Base-by-base conservation (phyloP, 441 rosid genomes). In the Caryocar brasiliense region DNA sequence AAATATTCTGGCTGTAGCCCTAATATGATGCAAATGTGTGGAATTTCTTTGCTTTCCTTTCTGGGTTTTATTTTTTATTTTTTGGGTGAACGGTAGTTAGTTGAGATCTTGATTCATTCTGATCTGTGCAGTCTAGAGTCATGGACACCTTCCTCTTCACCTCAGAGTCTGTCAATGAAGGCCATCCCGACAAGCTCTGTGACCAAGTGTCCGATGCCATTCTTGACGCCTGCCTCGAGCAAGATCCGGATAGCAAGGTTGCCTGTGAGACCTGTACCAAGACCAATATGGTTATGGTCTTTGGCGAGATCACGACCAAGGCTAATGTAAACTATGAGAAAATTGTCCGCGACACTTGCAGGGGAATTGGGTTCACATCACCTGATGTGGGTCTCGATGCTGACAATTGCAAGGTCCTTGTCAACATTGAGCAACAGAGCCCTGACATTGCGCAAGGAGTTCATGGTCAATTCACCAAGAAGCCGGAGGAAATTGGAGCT, bases 281-380 rank as follows among this genome's bases (percentile, higher is more conserved):
- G 76, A 84, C 88, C n/a, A 84, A 84, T 26, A 80, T 84, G 93
- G 93, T 79, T 19, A 84, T 84, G 93, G 93, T 83, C 23, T 81
- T 81, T 33, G 93, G 93, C 47, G 88, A 83, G 79, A 81, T 83
- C 71, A 84, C 93, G 0, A 84, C 89, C 40, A 67, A 81, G 60
- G 93, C 84, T 2, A 67, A 70, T 28, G 81, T 84, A 1, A 65
- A 84, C 56, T 79, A 81, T 22, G 93, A 84, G 81, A 84, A 81
- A 57, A 77, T 84, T 10, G 93, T 84, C 37, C 72, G 93, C 7
- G 79, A 78, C 12, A 83, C 92, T 42, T 83, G 85, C 56, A 70
- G 92, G 38, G 82, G 76, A 15, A 79, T 84, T 41, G 93, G 93
- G 8, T 84, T 84, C 59, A 65, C 52, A 50, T 75, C 93, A 0